A percentile compares a stretch with the other conserved stretches of the same genome.
Conservation (phyloP, 164 flowering plant species). For the Liriodendron chinense region DNA sequence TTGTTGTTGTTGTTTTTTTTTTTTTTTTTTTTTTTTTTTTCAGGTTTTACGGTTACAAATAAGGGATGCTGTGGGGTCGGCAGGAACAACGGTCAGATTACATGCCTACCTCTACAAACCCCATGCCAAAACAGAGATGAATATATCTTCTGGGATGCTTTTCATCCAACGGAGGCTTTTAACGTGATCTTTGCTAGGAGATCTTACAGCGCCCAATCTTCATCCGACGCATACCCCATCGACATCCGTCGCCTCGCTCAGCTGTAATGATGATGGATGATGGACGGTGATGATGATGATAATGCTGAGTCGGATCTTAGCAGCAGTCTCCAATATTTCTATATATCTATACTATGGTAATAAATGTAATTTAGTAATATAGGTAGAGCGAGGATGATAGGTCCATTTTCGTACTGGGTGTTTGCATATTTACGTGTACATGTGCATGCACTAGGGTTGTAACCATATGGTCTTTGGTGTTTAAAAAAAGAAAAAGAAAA, state of each 20-base stretch:
- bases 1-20: background rate
- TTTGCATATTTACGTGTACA: background rate
- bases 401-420: background rate
- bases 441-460: background rate
- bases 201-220: slow-evolving; percentile 51
- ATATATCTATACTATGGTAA: background rate
- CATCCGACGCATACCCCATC: slow-evolving; percentile 60
- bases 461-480: no score
- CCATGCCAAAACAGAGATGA: slow-evolving; percentile 69
- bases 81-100: slow-evolving; percentile 85
- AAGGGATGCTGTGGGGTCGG: slow-evolving; percentile 90
- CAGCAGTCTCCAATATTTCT: background rate
- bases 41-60: slow-evolving; percentile 68
- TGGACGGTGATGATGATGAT: background rate
- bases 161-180: slow-evolving; percentile 73
- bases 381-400: background rate
- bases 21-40: background rate
- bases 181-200: slow-evolving; percentile 55
- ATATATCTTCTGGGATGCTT: slow-evolving; percentile 87
- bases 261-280: slow-evolving; percentile 30
- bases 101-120: slow-evolving; percentile 68
- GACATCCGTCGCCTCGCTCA: slow-evolving; percentile 67
- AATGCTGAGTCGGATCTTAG: background rate
- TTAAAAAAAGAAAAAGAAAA: no score
- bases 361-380: background rate